Conservation (phyloP, 306 rosid species). For the Trichosanthes truncata region DNA sequence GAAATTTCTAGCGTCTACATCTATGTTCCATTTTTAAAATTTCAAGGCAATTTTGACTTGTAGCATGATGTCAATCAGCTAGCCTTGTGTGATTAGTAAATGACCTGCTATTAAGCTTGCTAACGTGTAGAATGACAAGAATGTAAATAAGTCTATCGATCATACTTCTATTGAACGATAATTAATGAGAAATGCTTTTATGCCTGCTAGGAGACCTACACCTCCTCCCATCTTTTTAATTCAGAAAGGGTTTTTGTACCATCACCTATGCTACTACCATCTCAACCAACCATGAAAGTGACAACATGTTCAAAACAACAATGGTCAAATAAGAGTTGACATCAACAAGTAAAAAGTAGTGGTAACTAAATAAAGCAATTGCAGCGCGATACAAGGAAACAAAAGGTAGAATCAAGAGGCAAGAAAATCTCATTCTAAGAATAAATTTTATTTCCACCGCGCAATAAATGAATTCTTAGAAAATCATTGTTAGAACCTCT, state of each 20-base stretch:
- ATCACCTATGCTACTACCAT: background rate
- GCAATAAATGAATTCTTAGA: background rate
- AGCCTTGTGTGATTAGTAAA: background rate
- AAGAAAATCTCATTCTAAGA: background rate
- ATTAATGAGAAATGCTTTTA: background rate
- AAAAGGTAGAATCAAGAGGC: background rate
- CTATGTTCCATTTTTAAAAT: background rate
- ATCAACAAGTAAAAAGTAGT: background rate
- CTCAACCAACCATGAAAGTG: background rate
- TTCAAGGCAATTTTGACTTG: background rate
- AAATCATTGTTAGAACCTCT: background rate
- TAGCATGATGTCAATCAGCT: background rate
- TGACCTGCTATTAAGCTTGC: background rate
- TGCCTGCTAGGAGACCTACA: background rate
- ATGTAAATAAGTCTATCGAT: background rate
- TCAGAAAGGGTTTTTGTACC: background rate
- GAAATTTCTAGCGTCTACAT: background rate
- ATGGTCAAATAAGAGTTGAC: background rate
- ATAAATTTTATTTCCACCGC: background rate
- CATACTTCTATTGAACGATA: background rate
- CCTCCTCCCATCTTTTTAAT: background rate
- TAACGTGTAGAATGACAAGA: background rate
- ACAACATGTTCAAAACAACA: background rate
- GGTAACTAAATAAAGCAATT: background rate
- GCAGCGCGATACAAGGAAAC: background rate